Evolutionary conservation across 1,139 yeast genomes (phyloP), one percentile per base, ranked within the genome.

Genomic region (Scheffersomyces stambukii): DNA sequence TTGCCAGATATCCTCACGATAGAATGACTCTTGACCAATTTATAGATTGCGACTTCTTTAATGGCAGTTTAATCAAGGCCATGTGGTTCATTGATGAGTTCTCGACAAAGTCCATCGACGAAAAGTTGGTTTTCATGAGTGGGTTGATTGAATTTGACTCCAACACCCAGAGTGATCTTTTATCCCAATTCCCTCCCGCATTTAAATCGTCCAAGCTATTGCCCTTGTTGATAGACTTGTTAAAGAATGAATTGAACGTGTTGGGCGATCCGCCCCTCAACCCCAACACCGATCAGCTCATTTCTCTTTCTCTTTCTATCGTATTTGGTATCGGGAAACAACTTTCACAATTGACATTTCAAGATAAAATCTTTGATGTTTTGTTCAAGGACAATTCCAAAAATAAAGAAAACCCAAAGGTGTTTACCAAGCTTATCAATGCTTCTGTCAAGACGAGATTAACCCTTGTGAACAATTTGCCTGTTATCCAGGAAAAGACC

Each of bases 11-110:
- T 43, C 59, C 70, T 7, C 52, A 57, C 31, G 66, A 68, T 55
- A 42, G 71, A 57, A 34, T 69, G 33, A 46, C 73, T 38, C 52
- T 76, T 47, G 69, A 76, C 54, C 66, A 70, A 50, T 50, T 81
- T 60, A 52, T 68, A 8, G 68, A 63, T 23, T 73, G 76, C 13
- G 75, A 70, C 23, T 72, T 60, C 40, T 84, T 83, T 52, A 83
- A 85, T 54, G 93, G 89, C 37, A 84, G 91, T 31, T 60, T 89
- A 30, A 78, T 91, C 31, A 81, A 84, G 48, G 81, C 95, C 3
- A 70, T 91, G 65, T 76, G 82, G 54, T 81, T 83, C 46, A 56
- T 91, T 28, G 97, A 89, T 50, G 94, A 85, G 36, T 80, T 85
- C 40, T 75, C 89, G 6, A 85, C 95, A 1, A 81, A 84, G 42